These are phyloP conservation scores for Penicillium hesseltinei DNA, from an alignment of 2,329 filamentous ascomycete genomes.

Conservation along the genomic window DNA sequence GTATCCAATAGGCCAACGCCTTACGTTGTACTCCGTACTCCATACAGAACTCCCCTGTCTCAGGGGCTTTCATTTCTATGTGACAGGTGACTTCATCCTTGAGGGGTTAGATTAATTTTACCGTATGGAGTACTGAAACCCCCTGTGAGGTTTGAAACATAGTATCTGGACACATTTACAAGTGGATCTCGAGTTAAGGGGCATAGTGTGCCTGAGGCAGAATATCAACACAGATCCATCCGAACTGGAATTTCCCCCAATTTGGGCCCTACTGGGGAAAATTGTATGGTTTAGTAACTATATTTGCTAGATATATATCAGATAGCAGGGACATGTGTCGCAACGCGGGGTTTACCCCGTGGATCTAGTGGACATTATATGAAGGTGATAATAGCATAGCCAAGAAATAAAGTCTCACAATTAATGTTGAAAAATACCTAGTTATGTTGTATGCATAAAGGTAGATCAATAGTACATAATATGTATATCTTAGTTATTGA, in stretches of 20 bases:
- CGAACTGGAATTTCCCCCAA: background rate
- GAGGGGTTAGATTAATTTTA: background rate
- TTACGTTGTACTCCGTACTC: background rate
- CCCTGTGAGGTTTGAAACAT: background rate
- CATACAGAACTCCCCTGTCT: background rate
- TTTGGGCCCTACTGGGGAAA: background rate
- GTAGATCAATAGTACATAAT: background rate
- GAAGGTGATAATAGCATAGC: background rate
- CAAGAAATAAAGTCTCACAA: background rate
- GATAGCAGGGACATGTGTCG: background rate
- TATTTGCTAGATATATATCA: background rate
- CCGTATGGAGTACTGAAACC: background rate
- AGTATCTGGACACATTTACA: background rate
- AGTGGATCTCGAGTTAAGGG: constrained; percentile 1
- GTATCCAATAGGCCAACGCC: constrained; percentile 6
- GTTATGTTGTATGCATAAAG: too few species aligned
- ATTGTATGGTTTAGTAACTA: background rate
- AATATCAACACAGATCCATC: background rate
- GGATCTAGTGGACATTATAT: background rate
- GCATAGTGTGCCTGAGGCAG: background rate
- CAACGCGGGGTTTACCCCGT: background rate
- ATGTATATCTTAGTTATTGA: background rate
- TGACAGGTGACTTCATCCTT: constrained; percentile 3
- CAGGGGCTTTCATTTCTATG: constrained; percentile 9
- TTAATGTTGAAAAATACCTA: background rate